These are phyloP conservation scores for Hemerocallis citrina DNA, from an alignment of 106 monocot genomes.

Conservation along the genomic window DNA sequence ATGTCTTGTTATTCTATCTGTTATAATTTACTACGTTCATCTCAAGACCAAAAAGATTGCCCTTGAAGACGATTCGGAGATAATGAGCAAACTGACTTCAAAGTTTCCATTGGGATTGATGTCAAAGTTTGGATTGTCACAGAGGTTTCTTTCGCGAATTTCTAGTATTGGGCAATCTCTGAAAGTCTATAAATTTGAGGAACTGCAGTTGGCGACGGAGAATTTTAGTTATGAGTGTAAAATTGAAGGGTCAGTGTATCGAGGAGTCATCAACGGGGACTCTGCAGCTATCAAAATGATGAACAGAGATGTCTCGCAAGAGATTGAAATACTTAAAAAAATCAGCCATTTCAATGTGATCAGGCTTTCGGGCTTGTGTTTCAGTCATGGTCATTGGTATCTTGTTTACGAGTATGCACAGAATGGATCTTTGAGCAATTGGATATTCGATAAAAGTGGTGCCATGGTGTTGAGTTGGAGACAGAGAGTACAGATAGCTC, in stretches of 20 bases:
- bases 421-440: conserved; percentile 11
- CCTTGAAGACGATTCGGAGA: not conserved
- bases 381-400: conserved; percentile 9
- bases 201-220: conserved; percentile 13
- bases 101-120: not conserved
- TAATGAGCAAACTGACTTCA: not conserved
- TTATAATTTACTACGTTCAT: not conserved
- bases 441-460: conserved; percentile 15
- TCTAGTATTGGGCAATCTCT: conserved; percentile 19
- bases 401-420: conserved; percentile 14
- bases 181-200: conserved; percentile 26
- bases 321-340: conserved; percentile 19
- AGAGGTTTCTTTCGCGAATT: conserved; percentile 5
- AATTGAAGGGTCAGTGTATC: conserved; percentile 14
- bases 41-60: not conserved
- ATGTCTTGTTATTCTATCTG: not conserved
- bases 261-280: conserved; percentile 12
- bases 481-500: conserved; percentile 21
- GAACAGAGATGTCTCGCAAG: conserved; percentile 7
- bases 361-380: conserved; percentile 15
- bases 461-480: conserved; percentile 21
- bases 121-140: not conserved
- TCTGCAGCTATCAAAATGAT: conserved; percentile 11
- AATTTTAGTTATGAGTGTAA: conserved; percentile 6
- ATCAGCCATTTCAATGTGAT: conserved; percentile 20